Base-by-base conservation (phyloP, 169 alveolate genomes). In the Cystoisospora suis region DNA sequence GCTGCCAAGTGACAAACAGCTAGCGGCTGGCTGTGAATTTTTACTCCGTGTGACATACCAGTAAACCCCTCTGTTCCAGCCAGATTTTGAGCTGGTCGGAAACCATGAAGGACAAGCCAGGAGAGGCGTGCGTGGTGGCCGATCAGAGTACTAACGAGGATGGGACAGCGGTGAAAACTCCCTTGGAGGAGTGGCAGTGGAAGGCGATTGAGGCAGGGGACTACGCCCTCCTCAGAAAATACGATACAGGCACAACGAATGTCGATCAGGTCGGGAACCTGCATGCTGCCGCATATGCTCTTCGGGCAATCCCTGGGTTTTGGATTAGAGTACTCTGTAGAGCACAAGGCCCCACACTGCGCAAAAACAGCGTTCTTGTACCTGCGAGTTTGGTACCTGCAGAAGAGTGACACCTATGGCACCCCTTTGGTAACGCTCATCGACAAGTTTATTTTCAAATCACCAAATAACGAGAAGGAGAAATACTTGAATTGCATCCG, bases 201-300 rank as follows among this genome's bases (percentile, higher is more conserved):
- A 77, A 77, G 42, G 86, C 86, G 9, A 77, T 77, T 40, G 86
- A 77, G 42, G 86, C 86, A 40, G 86, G 86, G 7, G 86, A 77
- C 86, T 77, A n/a, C 44, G 69, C 59, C 27, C 86, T 77, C 3
- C 65, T 77, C 46, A 45, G 46, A 45, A 77, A 77, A 77, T 77
- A 44, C 58, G 86, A 77, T 23, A 42, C 86, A 3, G 86, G 65
- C 69, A 44, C 27, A 17, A 44, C 86, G 20, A 40, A 42, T 20
- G 40, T 44, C 3, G 86, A 77, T 27, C 69, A 77, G 65, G 86
- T 77, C 20, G 20, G 86, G 53, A 45, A 45, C 38, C 36, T 3
- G n/a, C 81, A 7, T 49, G n/a, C 20, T 20, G 61, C 61, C n/a
- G 9, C 61, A 49, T 20, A 49, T 49, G n/a, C 61, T 49, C 20